Percentiles rank a stretch among this genome's conserved stretches.
Evolutionary conservation across 495 filamentous ascomycete genomes (phyloP).

Genomic region (Xylaria venustula): DNA sequence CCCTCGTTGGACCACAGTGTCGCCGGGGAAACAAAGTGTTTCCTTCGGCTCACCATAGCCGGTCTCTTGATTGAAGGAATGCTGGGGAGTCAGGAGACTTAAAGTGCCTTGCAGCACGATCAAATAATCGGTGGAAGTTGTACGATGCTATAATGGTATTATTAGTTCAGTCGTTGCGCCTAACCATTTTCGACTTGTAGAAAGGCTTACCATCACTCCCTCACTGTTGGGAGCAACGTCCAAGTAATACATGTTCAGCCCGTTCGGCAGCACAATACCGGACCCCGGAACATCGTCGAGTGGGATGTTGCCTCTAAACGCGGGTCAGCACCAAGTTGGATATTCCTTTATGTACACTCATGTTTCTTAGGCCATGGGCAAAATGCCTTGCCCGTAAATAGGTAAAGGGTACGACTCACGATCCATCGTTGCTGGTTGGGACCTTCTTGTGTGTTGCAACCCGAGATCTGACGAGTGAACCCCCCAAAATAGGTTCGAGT

Average conservation of each 20-base stretch:
- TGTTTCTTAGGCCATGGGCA: not conserved
- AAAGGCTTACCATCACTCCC: conserved; percentile 17
- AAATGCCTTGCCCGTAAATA: no score
- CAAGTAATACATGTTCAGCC: conserved; percentile 28
- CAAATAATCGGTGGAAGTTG: conserved; percentile 29
- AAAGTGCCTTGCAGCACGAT: conserved; percentile 22
- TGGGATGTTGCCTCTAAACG: not conserved
- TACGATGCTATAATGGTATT: conserved; percentile 18
- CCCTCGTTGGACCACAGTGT: conserved; percentile 27
- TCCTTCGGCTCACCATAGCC: conserved; percentile 24
- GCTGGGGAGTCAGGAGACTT: conserved; percentile 21
- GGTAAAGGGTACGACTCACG: conserved; percentile 19
- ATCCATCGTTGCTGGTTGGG: conserved; percentile 24
- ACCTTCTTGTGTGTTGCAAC: conserved; percentile 24
- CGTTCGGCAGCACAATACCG: conserved; percentile 25
- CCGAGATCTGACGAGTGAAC: conserved; percentile 20
- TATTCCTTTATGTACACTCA: not conserved
- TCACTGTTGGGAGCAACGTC: conserved; percentile 24
- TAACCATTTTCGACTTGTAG: not conserved
- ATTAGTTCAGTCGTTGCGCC: not conserved
- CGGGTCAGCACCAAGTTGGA: not conserved
- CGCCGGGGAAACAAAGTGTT: conserved; percentile 21
- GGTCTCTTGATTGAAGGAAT: conserved; percentile 16
- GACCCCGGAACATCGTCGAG: conserved; percentile 21
- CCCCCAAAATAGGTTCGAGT: conserved; percentile 20